phyloP scores from a whole-genome alignment of 495 filamentous ascomycete genomes.

The Opeltia flavorubescens region DNA sequence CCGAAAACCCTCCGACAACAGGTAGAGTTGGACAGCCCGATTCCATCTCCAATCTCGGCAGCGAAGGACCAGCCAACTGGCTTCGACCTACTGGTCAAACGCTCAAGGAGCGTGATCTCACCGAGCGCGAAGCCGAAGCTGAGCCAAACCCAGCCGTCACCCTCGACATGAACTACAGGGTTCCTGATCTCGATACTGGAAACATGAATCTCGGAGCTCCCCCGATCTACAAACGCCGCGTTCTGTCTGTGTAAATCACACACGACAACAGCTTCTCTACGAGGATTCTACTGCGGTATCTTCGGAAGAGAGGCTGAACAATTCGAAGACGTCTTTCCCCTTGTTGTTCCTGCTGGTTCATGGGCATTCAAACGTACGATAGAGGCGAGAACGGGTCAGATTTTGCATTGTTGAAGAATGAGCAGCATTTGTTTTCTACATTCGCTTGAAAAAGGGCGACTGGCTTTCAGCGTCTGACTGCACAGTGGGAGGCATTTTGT shows the following conservation, averaged over 20 bases:
- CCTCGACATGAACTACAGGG: not conserved
- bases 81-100: too few species aligned
- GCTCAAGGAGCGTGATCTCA: too few species aligned
- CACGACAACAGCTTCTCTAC: not conserved
- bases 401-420: not conserved
- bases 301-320: not conserved
- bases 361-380: not conserved
- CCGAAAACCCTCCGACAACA: not conserved
- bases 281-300: too few species aligned
- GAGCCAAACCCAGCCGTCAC: not conserved
- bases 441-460: not conserved
- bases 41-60: not conserved
- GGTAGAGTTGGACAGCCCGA: too few species aligned
- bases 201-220: not conserved
- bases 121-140: not conserved
- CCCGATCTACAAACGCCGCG: too few species aligned
- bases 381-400: not conserved
- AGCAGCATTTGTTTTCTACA: not conserved
- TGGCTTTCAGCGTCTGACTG: too few species aligned
- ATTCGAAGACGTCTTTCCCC: not conserved
- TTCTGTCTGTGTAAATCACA: too few species aligned
- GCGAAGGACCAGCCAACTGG: not conserved
- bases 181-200: not conserved
- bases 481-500: too few species aligned
- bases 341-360: conserved; percentile 1